Evolutionary conservation across 202 grass and related monocot genomes (phyloP).

Genomic region (Zoysia matrella): DNA sequence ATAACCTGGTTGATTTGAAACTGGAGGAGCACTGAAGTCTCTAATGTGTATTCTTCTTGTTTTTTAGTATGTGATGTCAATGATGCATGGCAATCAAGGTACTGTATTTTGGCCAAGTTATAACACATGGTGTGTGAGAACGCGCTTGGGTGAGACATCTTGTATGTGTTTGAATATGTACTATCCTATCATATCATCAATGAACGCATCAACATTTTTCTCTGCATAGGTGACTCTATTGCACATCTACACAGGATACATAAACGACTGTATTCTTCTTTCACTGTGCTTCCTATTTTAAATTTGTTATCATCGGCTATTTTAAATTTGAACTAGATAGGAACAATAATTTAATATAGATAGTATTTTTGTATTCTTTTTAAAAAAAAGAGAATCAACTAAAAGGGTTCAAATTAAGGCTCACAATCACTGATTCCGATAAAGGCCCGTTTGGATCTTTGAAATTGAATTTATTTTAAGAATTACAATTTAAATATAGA

Average conservation of each 20-base stretch:
- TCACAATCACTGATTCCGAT: too few species aligned
- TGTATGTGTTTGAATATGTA: neutral
- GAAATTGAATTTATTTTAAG: too few species aligned
- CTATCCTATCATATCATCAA: neutral
- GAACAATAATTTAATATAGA: too few species aligned
- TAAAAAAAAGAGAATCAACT: too few species aligned
- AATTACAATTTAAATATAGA: too few species aligned
- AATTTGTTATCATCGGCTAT: too few species aligned
- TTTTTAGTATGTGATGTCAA: neutral
- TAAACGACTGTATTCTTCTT: too few species aligned
- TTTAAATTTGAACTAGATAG: too few species aligned
- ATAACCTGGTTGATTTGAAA: slow-evolving; percentile 13
- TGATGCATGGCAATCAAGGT: slow-evolving; percentile 9
- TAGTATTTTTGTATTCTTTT: too few species aligned
- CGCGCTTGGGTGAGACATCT: neutral
- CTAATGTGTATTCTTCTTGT: slow-evolving; percentile 27
- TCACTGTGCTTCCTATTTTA: too few species aligned
- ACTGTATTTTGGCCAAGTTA: slow-evolving; percentile 11
- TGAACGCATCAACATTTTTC: neutral
- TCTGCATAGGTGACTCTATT: neutral
- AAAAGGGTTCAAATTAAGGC: too few species aligned
- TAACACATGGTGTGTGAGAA: neutral
- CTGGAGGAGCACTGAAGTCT: slow-evolving; percentile 1
- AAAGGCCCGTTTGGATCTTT: too few species aligned
- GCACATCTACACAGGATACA: neutral